These are phyloP conservation scores for Emericellopsis cladophorae DNA, from an alignment of 2,329 filamentous ascomycete species.

Conservation along the genomic window DNA sequence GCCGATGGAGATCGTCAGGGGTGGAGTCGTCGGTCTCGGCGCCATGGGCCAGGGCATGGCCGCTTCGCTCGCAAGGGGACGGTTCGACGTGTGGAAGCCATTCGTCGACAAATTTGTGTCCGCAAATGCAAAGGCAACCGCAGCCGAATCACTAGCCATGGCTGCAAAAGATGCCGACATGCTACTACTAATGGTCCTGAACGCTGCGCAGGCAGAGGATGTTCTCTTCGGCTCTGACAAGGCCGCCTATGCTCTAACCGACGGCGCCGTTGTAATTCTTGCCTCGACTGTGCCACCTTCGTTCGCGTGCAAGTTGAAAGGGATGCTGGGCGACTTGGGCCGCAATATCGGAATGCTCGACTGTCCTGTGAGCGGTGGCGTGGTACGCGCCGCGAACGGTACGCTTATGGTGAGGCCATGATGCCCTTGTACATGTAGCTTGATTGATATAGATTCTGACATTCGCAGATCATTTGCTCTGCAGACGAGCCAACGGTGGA, in stretches of 20 bases:
- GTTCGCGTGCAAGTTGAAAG: conserved; percentile 10
- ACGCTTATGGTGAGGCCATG: conserved; percentile 14
- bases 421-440: not conserved
- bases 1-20: conserved; percentile 11
- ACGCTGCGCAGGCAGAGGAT: conserved; percentile 16
- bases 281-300: conserved; percentile 22
- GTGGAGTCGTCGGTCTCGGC: conserved; percentile 22
- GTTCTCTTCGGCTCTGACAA: conserved; percentile 16
- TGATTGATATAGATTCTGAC: conserved; percentile 1
- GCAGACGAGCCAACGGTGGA: conserved; percentile 9
- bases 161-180: conserved; percentile 15
- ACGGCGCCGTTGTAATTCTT: conserved; percentile 16
- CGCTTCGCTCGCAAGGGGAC: conserved; percentile 15
- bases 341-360: conserved; percentile 18
- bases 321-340: conserved; percentile 7
- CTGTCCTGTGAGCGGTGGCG: conserved; percentile 23
- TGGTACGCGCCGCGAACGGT: conserved; percentile 20
- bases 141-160: conserved; percentile 12
- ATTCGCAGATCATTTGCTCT: conserved; percentile 18
- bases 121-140: conserved; percentile 9
- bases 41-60: conserved; percentile 26
- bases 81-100: conserved; percentile 17
- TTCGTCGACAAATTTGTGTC: conserved; percentile 15
- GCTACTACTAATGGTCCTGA: conserved; percentile 22
- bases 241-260: conserved; percentile 11